phyloP scores from a whole-genome alignment of 306 rosid genomes.

The Chamaecrista fasciculata region DNA sequence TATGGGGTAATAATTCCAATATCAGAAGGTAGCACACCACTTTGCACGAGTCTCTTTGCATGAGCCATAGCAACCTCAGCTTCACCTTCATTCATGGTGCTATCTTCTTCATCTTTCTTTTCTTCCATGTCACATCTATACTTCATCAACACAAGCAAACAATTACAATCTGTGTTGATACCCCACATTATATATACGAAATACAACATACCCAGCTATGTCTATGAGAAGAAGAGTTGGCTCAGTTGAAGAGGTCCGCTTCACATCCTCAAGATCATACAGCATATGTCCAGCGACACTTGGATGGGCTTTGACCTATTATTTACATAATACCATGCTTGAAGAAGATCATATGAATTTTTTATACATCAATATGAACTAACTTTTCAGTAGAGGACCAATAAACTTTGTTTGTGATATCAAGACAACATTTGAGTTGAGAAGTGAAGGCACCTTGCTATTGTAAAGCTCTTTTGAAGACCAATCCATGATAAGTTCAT shows the following conservation, averaged over 20 bases:
- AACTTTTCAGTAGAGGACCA: slow-evolving; percentile 19
- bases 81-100: slow-evolving; percentile 96
- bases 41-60: slow-evolving; percentile 76
- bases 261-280: slow-evolving; percentile 73
- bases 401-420: slow-evolving; percentile 19
- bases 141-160: slow-evolving; percentile 32
- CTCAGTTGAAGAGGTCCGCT: slow-evolving; percentile 79
- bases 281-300: slow-evolving; percentile 87
- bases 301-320: slow-evolving; percentile 86
- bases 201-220: slow-evolving; percentile 78
- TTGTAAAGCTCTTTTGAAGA: slow-evolving; percentile 95
- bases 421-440: slow-evolving; percentile 34
- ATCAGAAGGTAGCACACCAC: slow-evolving; percentile 88
- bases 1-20: slow-evolving; percentile 96
- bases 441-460: slow-evolving; percentile 71
- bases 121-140: slow-evolving; percentile 97
- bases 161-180: slow-evolving; percentile 11
- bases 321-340: slow-evolving; percentile 18
- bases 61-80: slow-evolving; percentile 86
- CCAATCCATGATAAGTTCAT: slow-evolving; percentile 93
- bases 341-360: slow-evolving; percentile 11
- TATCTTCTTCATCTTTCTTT: slow-evolving; percentile 97
- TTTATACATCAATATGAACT: slow-evolving; percentile 13
- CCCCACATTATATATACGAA: neutral
- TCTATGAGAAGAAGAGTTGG: slow-evolving; percentile 91